Base-by-base conservation (phyloP, 139 green algal genomes). In the Chlorella sp. region DNA sequence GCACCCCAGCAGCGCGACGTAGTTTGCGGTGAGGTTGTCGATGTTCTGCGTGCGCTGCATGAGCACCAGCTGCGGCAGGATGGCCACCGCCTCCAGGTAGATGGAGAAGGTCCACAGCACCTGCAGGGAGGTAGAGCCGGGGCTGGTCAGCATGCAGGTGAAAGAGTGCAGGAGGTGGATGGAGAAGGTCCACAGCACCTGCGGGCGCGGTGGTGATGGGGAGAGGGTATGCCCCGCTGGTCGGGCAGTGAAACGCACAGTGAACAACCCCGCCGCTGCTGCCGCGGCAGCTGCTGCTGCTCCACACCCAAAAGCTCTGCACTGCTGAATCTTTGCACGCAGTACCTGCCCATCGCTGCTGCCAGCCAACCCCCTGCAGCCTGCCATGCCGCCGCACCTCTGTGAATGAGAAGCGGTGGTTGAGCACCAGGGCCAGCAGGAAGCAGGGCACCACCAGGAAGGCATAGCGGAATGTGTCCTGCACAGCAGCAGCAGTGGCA, bases 11-110 rank as follows among this genome's bases (percentile, higher is more conserved):
- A 99, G 89, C 71, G 98, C 98, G 6, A 99, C 91, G 79, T 99
- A 99, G 90, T 99, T 98, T 11, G 96, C 97, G 4, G 98, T 99
- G 3, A 99, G 89, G 88, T 99, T 99, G 91, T 99, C 98, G 64
- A 99, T 98, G 89, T 99, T 99, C 76, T 97, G 94, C 9, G 98
- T 99, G 25, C 98, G 93, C 91, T 99, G 96, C 86, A 99, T 93
- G 76, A 99, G 89, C n/a, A 98, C 96, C 51, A 99, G 93, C 93
- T 99, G 98, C 16, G 98, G 98, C 71, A 99, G 87, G 83, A 99
- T 99, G 34, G 98, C 98, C 62, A 99, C 96, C 15, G 98, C 95
- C 87, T 99, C 98, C 57, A 99, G 89, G 86, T 98, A 99, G 80
- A 99, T 98, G 23, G 95, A 98, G 86, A 99, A 99, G 1, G 96